A percentile compares a stretch with the other conserved stretches of the same genome.
These are phyloP conservation scores for Pseudogymnoascus pannorum DNA, from an alignment of 2,329 filamentous ascomycete genomes.

Conservation along the genomic window DNA sequence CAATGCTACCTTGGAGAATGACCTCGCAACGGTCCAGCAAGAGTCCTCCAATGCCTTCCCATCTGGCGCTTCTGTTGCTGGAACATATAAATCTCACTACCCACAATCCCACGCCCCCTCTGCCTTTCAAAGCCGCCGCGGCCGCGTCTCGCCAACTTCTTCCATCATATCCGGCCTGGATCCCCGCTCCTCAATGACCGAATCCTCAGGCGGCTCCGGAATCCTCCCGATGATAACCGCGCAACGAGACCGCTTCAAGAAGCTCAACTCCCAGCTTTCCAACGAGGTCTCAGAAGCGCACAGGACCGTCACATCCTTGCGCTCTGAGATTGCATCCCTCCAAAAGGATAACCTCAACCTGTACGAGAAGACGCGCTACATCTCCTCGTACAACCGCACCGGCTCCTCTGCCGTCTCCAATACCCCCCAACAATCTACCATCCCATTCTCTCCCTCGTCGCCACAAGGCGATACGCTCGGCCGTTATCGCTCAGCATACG, in stretches of 20 bases:
- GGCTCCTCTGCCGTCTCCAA: constrained; percentile 59
- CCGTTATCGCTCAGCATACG: constrained; percentile 85
- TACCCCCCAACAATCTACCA: constrained; percentile 65
- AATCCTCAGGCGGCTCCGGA: constrained; percentile 60
- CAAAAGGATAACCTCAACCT: constrained; percentile 94
- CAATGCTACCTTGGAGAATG: constrained; percentile 84
- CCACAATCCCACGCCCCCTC: constrained; percentile 53
- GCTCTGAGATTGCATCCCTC: constrained; percentile 82
- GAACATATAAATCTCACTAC: constrained; percentile 78
- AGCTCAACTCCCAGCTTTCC: constrained; percentile 86
- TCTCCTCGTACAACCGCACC: constrained; percentile 78
- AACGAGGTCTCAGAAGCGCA: constrained; percentile 81
- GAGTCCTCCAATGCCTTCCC: constrained; percentile 79
- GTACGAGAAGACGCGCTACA: constrained; percentile 96
- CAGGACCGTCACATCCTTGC: constrained; percentile 71
- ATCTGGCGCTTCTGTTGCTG: constrained; percentile 84
- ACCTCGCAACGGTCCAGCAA: constrained; percentile 79
- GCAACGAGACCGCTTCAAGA: constrained; percentile 96
- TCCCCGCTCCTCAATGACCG: constrained; percentile 43
- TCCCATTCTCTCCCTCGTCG: constrained; percentile 50
- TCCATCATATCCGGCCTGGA: constrained; percentile 98
- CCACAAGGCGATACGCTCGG: constrained; percentile 62
- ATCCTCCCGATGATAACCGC: constrained; percentile 98
- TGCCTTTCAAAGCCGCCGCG: constrained; percentile 45
- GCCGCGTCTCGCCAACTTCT: constrained; percentile 81